phyloP scores from a whole-genome alignment of 176 grass and related monocot genomes.

The Pontederia paniculata region DNA sequence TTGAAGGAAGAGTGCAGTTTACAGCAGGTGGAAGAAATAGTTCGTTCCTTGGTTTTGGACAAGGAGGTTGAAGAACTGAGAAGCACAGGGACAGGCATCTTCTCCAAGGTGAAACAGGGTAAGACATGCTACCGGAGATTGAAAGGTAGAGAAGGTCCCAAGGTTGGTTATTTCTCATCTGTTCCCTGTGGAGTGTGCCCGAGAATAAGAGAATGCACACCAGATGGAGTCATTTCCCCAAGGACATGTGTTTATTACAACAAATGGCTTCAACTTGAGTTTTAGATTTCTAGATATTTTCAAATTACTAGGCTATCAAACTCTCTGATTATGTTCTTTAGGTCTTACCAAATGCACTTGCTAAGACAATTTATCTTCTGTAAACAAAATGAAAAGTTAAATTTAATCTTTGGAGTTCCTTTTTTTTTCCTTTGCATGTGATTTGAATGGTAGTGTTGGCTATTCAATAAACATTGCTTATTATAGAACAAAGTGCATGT shows the following conservation, averaged over 20 bases:
- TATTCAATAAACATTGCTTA: too few relatives aligned
- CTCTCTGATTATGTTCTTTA: too few relatives aligned
- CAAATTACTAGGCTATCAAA: too few relatives aligned
- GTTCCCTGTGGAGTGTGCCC: slow-evolving; percentile 68
- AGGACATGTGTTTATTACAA: slow-evolving; percentile 51
- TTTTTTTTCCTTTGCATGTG: too few relatives aligned
- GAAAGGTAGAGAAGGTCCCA: neutral
- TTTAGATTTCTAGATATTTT: slow-evolving; percentile 21
- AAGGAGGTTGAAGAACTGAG: slow-evolving; percentile 50
- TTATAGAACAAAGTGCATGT: too few relatives aligned
- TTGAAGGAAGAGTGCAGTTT: slow-evolving; percentile 10
- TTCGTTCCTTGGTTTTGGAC: slow-evolving; percentile 45
- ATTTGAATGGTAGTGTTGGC: too few relatives aligned
- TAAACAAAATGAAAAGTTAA: too few relatives aligned
- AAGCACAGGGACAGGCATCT: slow-evolving; percentile 45
- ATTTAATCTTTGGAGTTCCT: too few relatives aligned
- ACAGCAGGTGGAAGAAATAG: slow-evolving; percentile 38
- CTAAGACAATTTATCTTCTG: too few relatives aligned
- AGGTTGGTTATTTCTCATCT: slow-evolving; percentile 33
- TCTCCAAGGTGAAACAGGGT: slow-evolving; percentile 22
- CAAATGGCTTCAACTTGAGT: slow-evolving; percentile 62
- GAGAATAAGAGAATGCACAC: slow-evolving; percentile 47
- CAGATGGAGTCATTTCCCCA: slow-evolving; percentile 46
- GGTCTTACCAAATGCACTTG: too few relatives aligned
- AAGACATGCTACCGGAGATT: slow-evolving; percentile 36